Evolutionary conservation across 306 rosid species (phyloP), one percentile per base, ranked within the genome.

Genomic region (Ormosia emarginata): DNA sequence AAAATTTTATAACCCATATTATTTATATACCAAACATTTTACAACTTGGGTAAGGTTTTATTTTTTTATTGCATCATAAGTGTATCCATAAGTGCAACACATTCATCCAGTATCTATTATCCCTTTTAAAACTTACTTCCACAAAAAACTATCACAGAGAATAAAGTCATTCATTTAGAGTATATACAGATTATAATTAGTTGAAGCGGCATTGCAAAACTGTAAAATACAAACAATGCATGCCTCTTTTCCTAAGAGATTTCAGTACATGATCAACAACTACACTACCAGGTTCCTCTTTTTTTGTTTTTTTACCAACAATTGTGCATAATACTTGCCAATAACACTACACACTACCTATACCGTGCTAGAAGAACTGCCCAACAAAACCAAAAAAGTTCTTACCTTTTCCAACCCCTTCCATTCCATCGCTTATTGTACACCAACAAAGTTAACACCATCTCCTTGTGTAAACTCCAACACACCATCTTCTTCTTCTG

Each of bases 401-500:
- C 69, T 82, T 65, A 75, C 66, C 68, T 8, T 32, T 71, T 24
- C 46, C 52, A 30, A 43, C 39, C 37, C 70, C 24, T 47, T 30
- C 67, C 67, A 33, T 33, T 29, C 73, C 46, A 33, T 43, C 10
- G 32, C 63, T 56, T 40, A 4, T 55, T n/a, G n/a, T 75, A 84
- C 9, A 14, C 80, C 80, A 77, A 72, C 79, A 62, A 9, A 77
- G 37, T 53, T 15, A 71, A 74, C 90, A 40, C 58, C 88, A 33
- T 81, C 87, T 32, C n/a, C n/a, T 64, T 10, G 58, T 55, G 3
- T 3, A 67, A 29, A 62, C 73, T 79, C 70, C 83, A 82, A 59
- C 8, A 52, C 77, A 24, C 32, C 83, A n/a, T 41, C 77, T 15
- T 37, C 73, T 24, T 32, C 29, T 5, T 69, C 39, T 43, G 4